Conservation (phyloP, 1,139 yeast genomes). For the Taphrina betulina region DNA sequence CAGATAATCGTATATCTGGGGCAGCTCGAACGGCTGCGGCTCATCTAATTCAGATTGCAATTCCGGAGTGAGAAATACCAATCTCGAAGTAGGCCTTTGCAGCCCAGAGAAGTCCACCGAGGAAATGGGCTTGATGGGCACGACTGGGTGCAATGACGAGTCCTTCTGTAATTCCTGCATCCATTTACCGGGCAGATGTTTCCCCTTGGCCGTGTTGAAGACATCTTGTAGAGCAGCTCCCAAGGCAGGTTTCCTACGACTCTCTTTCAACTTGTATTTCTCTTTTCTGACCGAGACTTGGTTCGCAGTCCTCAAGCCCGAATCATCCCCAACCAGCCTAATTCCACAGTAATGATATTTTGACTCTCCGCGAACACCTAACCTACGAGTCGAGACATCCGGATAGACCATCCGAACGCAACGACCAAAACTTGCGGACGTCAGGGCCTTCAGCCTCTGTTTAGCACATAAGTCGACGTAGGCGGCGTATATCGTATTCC, state of each 20-base stretch:
- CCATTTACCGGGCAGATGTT: constrained; percentile 10
- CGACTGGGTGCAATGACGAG: background rate
- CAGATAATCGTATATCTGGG: constrained; percentile 37
- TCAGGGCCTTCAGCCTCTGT: constrained; percentile 64
- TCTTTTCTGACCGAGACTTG: constrained; percentile 25
- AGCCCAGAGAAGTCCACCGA: constrained; percentile 24
- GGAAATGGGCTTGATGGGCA: constrained; percentile 15
- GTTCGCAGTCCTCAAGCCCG: constrained; percentile 28
- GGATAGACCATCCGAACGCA: constrained; percentile 74
- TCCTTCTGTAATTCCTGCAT: constrained; percentile 18
- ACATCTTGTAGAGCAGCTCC: constrained; percentile 15
- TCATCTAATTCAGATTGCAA: constrained; percentile 37
- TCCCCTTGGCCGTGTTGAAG: constrained; percentile 15
- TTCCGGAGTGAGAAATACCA: constrained; percentile 32
- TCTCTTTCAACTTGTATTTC: constrained; percentile 14
- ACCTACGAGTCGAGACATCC: constrained; percentile 70
- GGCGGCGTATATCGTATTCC: constrained; percentile 77
- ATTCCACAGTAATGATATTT: constrained; percentile 91
- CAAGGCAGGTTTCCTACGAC: constrained; percentile 8
- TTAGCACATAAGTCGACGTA: constrained; percentile 74
- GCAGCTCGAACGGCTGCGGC: constrained; percentile 31
- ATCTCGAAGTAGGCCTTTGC: constrained; percentile 18
- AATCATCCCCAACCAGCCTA: constrained; percentile 56
- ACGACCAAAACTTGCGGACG: constrained; percentile 87
- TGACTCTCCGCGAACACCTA: constrained; percentile 86